A percentile compares a stretch with the other conserved stretches of the same genome.
These are phyloP conservation scores for Dissophora globulifera DNA, from an alignment of 192 early-diverging fungal species.

Conservation along the genomic window DNA sequence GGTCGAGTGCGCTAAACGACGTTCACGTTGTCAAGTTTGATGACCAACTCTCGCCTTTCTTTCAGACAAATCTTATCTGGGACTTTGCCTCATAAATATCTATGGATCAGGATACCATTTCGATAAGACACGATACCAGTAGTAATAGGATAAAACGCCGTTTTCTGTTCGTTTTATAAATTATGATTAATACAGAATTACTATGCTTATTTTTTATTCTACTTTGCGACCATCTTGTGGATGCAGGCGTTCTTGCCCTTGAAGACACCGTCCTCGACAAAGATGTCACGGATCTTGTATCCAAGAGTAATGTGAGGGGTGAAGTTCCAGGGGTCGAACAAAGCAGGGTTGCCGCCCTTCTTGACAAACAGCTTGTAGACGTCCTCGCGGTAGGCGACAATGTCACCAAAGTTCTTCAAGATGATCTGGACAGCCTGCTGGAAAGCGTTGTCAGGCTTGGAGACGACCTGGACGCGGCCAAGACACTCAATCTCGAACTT, in stretches of 20 bases:
- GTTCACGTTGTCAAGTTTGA: constrained; percentile 46
- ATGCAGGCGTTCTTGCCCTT: constrained; percentile 78
- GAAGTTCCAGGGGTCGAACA: constrained; percentile 72
- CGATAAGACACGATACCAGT: background rate
- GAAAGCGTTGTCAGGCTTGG: constrained; percentile 20
- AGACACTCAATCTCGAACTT: constrained; percentile 68
- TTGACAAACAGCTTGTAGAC: constrained; percentile 66
- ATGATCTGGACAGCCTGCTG: constrained; percentile 44
- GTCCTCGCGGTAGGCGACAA: constrained; percentile 61
- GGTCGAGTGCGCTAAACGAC: constrained; percentile 21
- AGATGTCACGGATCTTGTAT: constrained; percentile 70
- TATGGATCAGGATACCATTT: too few relatives aligned
- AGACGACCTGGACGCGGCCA: constrained; percentile 59
- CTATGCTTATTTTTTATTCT: constrained; percentile 3
- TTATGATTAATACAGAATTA: background rate
- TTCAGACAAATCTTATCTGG: constrained; percentile 49
- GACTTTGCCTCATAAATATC: constrained; percentile 46
- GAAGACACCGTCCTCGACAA: constrained; percentile 73
- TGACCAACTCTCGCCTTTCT: constrained; percentile 35
- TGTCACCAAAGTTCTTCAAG: constrained; percentile 44
- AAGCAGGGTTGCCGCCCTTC: constrained; percentile 74
- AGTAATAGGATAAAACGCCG: background rate
- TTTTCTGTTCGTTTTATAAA: background rate
- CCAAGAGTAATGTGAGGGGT: constrained; percentile 79
- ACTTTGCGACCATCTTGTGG: constrained; percentile 55